phyloP scores from a whole-genome alignment of 2,329 filamentous ascomycete genomes.

The Laburnicola sp. region DNA sequence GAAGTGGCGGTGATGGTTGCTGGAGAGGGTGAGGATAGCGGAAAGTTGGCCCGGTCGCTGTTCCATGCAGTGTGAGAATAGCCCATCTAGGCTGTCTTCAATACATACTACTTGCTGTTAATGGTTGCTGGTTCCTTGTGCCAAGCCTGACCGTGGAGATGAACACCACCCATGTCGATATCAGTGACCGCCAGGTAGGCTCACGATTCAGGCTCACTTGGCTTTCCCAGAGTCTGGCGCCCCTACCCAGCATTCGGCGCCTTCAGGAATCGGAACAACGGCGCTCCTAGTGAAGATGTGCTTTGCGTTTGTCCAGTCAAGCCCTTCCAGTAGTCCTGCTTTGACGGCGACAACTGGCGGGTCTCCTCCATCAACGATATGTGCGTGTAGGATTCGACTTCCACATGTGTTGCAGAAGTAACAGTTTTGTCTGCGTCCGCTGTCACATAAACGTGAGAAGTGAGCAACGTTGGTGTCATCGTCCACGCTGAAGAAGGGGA shows the following conservation, averaged over 20 bases:
- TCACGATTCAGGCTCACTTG: not conserved
- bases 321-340: constrained; percentile 65
- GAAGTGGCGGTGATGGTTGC: not conserved
- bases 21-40: not conserved
- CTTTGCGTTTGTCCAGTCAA: constrained; percentile 49
- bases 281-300: constrained; percentile 71
- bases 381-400: constrained; percentile 65
- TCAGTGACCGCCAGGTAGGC: no score
- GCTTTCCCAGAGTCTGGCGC: constrained; percentile 46
- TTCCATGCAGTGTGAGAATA: no score
- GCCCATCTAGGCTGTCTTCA: no score
- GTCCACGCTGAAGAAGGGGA: constrained; percentile 66
- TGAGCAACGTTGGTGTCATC: constrained; percentile 31
- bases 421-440: constrained; percentile 27
- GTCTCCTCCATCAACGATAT: constrained; percentile 46
- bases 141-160: no score
- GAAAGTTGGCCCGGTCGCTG: no score
- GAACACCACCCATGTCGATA: not conserved
- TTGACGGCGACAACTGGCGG: constrained; percentile 60
- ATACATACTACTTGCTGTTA: no score
- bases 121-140: no score
- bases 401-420: constrained; percentile 60
- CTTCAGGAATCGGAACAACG: constrained; percentile 70
- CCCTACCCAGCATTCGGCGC: constrained; percentile 60
- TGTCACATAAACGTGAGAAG: constrained; percentile 27